Evolutionary conservation across 176 grass and related monocot species (phyloP).

Genomic region (Melocanna baccifera): DNA sequence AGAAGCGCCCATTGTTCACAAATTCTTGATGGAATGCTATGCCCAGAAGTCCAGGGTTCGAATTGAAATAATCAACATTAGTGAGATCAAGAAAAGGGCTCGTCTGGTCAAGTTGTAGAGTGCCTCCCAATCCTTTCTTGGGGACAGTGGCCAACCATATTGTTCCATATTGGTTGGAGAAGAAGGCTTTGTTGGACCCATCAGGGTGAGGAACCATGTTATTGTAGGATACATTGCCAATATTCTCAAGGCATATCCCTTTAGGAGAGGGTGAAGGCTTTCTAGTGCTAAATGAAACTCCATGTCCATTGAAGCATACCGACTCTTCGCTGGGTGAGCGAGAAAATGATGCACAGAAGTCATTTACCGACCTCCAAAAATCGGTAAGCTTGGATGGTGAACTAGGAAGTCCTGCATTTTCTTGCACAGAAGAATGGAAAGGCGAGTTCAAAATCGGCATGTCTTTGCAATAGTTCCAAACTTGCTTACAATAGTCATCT

Average conservation of each 20-base stretch:
- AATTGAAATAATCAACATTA: conserved; percentile 20
- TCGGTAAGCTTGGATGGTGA: too few relatives aligned
- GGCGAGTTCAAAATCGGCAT: too few relatives aligned
- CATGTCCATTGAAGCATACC: too few relatives aligned
- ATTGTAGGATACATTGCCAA: neutral
- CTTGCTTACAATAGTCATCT: too few relatives aligned
- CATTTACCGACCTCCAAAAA: too few relatives aligned
- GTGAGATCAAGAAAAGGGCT: conserved; percentile 24
- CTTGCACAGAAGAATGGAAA: too few relatives aligned
- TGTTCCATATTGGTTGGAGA: conserved; percentile 15
- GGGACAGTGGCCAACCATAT: conserved; percentile 23
- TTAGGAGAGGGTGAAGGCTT: too few relatives aligned
- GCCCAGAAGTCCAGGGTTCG: neutral
- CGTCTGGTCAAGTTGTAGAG: neutral
- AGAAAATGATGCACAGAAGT: too few relatives aligned
- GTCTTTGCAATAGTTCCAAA: too few relatives aligned
- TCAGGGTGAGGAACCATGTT: conserved; percentile 17
- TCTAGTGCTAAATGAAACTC: too few relatives aligned
- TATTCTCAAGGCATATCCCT: conserved; percentile 25
- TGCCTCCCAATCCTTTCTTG: neutral
- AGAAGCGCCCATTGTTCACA: conserved; percentile 29
- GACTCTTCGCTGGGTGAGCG: too few relatives aligned
- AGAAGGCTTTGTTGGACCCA: conserved; percentile 18
- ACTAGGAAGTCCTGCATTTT: too few relatives aligned
- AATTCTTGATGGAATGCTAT: conserved; percentile 31